Conservation (phyloP, 352 stramenopile species). For the Phytophthora crassamura region DNA sequence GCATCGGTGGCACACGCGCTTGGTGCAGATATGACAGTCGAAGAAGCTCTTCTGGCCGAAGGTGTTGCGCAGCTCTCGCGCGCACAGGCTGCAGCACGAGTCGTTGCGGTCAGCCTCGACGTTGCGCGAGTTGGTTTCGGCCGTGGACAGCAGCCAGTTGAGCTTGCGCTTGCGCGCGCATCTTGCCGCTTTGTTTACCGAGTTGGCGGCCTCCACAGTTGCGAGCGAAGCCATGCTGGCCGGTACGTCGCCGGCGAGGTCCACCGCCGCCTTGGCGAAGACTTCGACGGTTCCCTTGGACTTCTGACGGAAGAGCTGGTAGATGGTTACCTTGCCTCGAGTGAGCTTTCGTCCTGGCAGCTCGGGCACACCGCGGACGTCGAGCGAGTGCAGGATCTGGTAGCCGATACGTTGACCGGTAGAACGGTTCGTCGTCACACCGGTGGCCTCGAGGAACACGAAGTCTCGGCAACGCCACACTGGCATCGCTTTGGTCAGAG, state of each 20-base stretch:
- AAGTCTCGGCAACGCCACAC: constrained; percentile 51
- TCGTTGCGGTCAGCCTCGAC: constrained; percentile 3
- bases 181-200: constrained; percentile 20
- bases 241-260: constrained; percentile 28
- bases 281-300: constrained; percentile 39
- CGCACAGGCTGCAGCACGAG: constrained; percentile 32
- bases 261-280: constrained; percentile 38
- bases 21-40: constrained; percentile 37
- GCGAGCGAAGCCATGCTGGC: constrained; percentile 22
- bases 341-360: constrained; percentile 41
- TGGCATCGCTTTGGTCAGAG: constrained; percentile 27
- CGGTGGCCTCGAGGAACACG: constrained; percentile 50
- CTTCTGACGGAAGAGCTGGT: constrained; percentile 45
- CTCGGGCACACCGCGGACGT: constrained; percentile 42
- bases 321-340: constrained; percentile 33
- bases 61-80: constrained; percentile 19
- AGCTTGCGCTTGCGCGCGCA: constrained; percentile 40
- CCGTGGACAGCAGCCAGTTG: constrained; percentile 36
- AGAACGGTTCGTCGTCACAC: constrained; percentile 32
- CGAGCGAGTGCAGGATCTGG: constrained; percentile 56
- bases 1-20: constrained; percentile 38
- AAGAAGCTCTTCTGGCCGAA: constrained; percentile 29
- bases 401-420: constrained; percentile 46
- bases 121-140: constrained; percentile 18
- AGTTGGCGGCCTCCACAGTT: constrained; percentile 24